Percentiles rank a stretch among this genome's conserved stretches.
Conservation (phyloP, 2,329 filamentous ascomycete genomes). For the Alternaria brassicicola region DNA sequence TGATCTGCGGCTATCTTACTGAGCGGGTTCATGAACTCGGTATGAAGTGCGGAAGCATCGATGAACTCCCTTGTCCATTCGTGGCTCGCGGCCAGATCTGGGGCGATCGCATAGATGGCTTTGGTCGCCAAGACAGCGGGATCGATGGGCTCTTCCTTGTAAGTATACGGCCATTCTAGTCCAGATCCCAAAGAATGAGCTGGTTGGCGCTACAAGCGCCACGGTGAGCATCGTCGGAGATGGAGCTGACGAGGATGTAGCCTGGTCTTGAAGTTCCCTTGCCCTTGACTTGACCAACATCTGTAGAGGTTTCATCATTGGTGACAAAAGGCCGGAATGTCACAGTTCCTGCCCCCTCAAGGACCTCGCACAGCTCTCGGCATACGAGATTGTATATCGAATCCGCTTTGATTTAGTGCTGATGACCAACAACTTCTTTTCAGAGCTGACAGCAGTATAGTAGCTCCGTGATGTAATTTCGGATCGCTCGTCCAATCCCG, state of each 20-base stretch:
- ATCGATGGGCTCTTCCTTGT: conserved; percentile 38
- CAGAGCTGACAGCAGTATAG: conserved; percentile 25
- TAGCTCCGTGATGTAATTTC: conserved; percentile 7
- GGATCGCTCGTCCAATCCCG: conserved; percentile 23
- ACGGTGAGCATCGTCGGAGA: conserved; percentile 4
- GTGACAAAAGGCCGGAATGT: conserved; percentile 20
- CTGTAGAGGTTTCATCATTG: not conserved
- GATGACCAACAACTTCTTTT: conserved; percentile 34
- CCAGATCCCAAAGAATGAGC: conserved; percentile 38
- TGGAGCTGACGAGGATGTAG: conserved; percentile 31
- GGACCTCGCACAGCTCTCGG: conserved; percentile 28
- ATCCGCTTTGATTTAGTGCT: conserved; percentile 19
- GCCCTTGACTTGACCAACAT: not conserved
- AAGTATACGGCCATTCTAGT: conserved; percentile 32
- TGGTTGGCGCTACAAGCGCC: not conserved
- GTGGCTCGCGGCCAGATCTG: conserved; percentile 30
- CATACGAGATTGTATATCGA: conserved; percentile 29
- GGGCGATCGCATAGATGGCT: conserved; percentile 35
- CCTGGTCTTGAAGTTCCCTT: conserved; percentile 8
- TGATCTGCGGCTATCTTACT: conserved; percentile 25
- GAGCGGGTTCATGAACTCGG: conserved; percentile 29
- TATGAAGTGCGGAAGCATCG: conserved; percentile 22
- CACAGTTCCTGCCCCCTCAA: conserved; percentile 30
- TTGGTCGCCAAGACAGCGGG: conserved; percentile 25
- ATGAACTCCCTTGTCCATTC: conserved; percentile 39